These are phyloP conservation scores for Phaseolus coccineus DNA, from an alignment of 331 rosid genomes.

Conservation along the genomic window DNA sequence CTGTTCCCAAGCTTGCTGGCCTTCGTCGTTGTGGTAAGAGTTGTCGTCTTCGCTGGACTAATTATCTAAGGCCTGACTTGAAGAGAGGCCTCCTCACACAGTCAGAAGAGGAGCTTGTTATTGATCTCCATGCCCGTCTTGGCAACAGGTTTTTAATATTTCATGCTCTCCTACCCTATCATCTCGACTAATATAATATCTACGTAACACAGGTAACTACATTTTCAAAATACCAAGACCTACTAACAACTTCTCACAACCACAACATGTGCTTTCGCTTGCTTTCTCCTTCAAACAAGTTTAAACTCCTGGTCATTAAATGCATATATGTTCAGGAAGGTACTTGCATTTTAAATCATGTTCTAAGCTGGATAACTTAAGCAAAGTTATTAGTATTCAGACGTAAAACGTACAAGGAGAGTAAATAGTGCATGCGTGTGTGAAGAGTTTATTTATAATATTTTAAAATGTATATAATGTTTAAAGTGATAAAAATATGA, in stretches of 20 bases:
- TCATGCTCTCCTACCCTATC: neutral
- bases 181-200: no score
- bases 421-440: neutral
- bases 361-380: neutral
- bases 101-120: conserved; percentile 80
- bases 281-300: neutral
- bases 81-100: conserved; percentile 92
- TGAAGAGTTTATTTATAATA: neutral
- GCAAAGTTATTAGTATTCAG: neutral
- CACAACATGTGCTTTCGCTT: neutral
- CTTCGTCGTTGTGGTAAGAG: conserved; percentile 95
- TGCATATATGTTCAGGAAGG: conserved; percentile 1
- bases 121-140: conserved; percentile 94
- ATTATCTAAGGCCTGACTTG: conserved; percentile 91
- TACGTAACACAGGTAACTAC: neutral
- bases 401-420: neutral
- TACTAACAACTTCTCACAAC: neutral
- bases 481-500: neutral
- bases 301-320: neutral
- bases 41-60: conserved; percentile 97
- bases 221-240: neutral
- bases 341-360: conserved; percentile 10
- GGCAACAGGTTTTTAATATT: conserved; percentile 72
- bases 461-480: no score
- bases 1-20: conserved; percentile 94